phyloP scores from a whole-genome alignment of 192 early-diverging fungal species.

The Irineochytrium annulatum region DNA sequence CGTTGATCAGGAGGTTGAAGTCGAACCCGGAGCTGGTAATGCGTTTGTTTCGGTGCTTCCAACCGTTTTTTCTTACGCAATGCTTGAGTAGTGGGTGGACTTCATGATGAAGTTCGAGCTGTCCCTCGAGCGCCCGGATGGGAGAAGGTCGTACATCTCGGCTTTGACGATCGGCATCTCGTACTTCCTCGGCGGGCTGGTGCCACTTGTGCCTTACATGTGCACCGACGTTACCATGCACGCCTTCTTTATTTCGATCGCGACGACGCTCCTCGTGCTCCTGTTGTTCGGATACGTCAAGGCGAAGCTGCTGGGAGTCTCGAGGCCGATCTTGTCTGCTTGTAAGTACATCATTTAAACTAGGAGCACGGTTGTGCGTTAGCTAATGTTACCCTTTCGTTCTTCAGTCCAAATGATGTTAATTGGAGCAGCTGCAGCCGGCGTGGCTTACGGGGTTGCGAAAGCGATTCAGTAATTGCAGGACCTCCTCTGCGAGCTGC shows the following conservation, averaged over 20 bases:
- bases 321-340: constrained; percentile 8
- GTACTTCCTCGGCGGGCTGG: constrained; percentile 59
- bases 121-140: constrained; percentile 52
- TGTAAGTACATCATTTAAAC: no score
- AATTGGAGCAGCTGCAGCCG: constrained; percentile 24
- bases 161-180: constrained; percentile 56
- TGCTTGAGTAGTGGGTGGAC: constrained; percentile 57
- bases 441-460: constrained; percentile 26
- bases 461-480: no score
- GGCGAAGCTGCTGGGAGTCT: constrained; percentile 36
- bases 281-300: constrained; percentile 63
- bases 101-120: constrained; percentile 76
- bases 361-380: no score
- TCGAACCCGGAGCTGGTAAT: no score
- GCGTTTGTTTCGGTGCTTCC: no score
- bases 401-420: constrained; percentile 23
- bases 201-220: constrained; percentile 62
- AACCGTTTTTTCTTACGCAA: no score
- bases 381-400: no score
- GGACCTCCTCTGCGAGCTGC: no score
- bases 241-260: constrained; percentile 50
- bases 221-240: constrained; percentile 30
- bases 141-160: constrained; percentile 50
- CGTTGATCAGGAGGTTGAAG: constrained; percentile 46
- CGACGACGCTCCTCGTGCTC: constrained; percentile 48